These are phyloP conservation scores for Citrus cavaleriei DNA, from an alignment of 345 rosid genomes.

Conservation along the genomic window DNA sequence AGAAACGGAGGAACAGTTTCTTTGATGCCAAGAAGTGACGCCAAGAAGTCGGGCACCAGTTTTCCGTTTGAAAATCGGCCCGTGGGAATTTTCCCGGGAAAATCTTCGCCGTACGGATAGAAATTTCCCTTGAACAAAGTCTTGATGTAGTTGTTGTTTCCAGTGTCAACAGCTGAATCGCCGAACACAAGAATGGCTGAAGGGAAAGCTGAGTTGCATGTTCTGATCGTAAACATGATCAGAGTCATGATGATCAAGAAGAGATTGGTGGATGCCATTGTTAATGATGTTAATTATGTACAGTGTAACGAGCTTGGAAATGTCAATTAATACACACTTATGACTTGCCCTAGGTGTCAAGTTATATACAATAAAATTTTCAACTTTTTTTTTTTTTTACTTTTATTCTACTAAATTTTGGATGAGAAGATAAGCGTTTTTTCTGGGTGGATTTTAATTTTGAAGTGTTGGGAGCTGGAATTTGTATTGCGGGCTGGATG, in stretches of 20 bases:
- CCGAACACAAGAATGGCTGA: constrained; percentile 13
- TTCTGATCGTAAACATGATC: neutral
- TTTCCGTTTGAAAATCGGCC: constrained; percentile 58
- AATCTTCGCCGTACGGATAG: constrained; percentile 44
- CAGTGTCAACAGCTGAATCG: constrained; percentile 22
- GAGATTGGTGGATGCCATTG: neutral
- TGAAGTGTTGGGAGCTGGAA: neutral
- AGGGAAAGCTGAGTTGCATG: neutral
- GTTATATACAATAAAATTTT: neutral
- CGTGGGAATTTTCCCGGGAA: constrained; percentile 31
- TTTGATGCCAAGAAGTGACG: constrained; percentile 33
- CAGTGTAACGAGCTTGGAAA: neutral
- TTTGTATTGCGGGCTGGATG: neutral
- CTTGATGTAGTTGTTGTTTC: constrained; percentile 21
- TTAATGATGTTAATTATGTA: neutral
- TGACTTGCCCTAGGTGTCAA: neutral
- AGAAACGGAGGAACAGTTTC: constrained; percentile 43
- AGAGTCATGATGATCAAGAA: neutral
- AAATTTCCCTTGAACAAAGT: constrained; percentile 25
- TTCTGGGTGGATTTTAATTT: too few species aligned
- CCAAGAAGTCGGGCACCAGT: constrained; percentile 46
- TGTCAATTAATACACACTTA: neutral
- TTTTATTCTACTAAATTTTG: neutral
- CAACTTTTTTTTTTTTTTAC: neutral
- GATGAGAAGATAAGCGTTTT: neutral